Percentiles rank a stretch among this genome's conserved stretches.
Evolutionary conservation across 768 basidiomycete species (phyloP).

Genomic region (Boletus sp.): DNA sequence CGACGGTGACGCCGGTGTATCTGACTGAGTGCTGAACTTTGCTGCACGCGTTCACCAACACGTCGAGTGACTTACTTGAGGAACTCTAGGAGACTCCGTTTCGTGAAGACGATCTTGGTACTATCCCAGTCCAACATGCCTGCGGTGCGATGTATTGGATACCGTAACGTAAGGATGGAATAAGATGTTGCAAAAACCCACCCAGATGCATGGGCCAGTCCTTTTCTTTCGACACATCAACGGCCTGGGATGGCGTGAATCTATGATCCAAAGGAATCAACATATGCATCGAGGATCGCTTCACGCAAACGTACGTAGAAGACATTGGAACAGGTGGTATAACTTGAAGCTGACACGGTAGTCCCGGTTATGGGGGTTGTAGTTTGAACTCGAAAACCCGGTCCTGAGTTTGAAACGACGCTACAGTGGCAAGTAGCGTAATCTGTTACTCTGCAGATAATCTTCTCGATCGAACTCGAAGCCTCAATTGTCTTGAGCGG

Average conservation of each 20-base stretch:
- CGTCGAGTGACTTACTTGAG: constrained; percentile 50
- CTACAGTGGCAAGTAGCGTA: no score
- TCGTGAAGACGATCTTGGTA: constrained; percentile 76
- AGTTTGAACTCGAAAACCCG: no score
- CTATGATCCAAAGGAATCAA: constrained; percentile 32
- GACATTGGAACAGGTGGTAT: constrained; percentile 13
- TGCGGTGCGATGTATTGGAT: constrained; percentile 21
- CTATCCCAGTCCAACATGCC: constrained; percentile 81
- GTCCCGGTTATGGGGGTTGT: no score
- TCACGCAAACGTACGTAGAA: constrained; percentile 21
- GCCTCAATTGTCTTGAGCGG: background rate
- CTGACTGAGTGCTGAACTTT: constrained; percentile 38
- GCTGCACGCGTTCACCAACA: constrained; percentile 4
- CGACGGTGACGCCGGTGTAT: constrained; percentile 71
- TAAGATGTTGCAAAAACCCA: constrained; percentile 25
- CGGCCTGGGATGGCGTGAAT: constrained; percentile 50
- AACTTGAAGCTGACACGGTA: background rate
- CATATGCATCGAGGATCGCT: background rate
- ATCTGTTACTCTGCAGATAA: background rate
- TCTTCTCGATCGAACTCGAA: background rate
- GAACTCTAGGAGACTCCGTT: constrained; percentile 72
- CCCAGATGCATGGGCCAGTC: constrained; percentile 72
- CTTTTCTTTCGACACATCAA: constrained; percentile 65
- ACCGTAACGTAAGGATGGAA: background rate
- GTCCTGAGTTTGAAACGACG: no score